A percentile compares a stretch with the other conserved stretches of the same genome.
These are phyloP conservation scores for Lasiosphaeria ovina DNA, from an alignment of 495 filamentous ascomycete species.

Conservation along the genomic window DNA sequence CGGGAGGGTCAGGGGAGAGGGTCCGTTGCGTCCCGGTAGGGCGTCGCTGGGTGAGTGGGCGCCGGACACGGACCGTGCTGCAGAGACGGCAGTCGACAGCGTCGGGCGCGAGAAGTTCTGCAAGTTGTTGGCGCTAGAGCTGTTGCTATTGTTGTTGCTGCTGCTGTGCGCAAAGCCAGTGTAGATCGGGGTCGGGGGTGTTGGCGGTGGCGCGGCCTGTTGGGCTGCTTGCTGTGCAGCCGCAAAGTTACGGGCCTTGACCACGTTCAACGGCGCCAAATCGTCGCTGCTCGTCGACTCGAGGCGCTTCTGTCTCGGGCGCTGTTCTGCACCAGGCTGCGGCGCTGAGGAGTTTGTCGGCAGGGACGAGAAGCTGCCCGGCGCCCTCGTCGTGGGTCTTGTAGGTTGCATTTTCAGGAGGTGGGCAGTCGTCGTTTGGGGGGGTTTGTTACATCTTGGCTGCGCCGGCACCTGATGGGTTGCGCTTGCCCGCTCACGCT, in stretches of 20 bases:
- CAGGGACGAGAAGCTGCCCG: slow-evolving; percentile 57
- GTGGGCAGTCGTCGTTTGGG: slow-evolving; percentile 20
- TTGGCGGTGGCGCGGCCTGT: slow-evolving; percentile 26
- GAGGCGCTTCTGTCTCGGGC: slow-evolving; percentile 38
- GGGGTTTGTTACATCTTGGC: slow-evolving; percentile 36
- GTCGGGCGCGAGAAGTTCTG: slow-evolving; percentile 58
- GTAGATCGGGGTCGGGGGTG: slow-evolving; percentile 34
- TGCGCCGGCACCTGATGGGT: not conserved
- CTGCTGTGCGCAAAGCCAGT: slow-evolving; percentile 35
- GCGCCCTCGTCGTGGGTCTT: slow-evolving; percentile 47
- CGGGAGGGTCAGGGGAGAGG: slow-evolving; percentile 43
- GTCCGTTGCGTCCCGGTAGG: slow-evolving; percentile 31
- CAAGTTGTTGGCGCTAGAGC: slow-evolving; percentile 34
- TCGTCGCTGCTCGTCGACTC: slow-evolving; percentile 49
- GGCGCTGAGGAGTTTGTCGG: slow-evolving; percentile 24
- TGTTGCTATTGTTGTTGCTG: slow-evolving; percentile 31
- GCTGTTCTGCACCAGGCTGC: slow-evolving; percentile 30
- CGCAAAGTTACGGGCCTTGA: slow-evolving; percentile 24
- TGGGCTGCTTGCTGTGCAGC: slow-evolving; percentile 10
- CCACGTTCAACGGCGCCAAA: slow-evolving; percentile 30
- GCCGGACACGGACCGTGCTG: slow-evolving; percentile 35
- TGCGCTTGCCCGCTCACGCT: not conserved
- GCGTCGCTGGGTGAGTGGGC: slow-evolving; percentile 28
- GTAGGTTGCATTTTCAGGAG: slow-evolving; percentile 43
- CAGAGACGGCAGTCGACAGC: slow-evolving; percentile 37